These are phyloP conservation scores for Crithidia mellificae DNA, from an alignment of 208 protist species.

Conservation along the genomic window DNA sequence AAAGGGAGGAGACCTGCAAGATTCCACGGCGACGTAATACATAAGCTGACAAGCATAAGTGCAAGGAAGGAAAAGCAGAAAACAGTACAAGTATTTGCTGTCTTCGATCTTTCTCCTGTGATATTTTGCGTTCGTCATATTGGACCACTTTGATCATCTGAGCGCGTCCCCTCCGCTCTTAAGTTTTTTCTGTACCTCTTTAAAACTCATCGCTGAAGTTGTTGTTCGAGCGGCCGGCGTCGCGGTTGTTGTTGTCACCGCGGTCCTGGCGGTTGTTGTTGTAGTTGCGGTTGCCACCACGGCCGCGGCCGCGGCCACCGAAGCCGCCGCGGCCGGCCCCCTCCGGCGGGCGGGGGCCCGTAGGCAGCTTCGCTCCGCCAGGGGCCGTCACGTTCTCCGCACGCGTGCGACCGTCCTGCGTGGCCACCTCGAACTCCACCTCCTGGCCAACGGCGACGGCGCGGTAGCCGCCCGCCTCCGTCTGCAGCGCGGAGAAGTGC, in stretches of 20 bases:
- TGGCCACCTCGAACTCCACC: constrained; percentile 90
- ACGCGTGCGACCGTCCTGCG: constrained; percentile 85
- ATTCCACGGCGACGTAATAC: too few relatives aligned
- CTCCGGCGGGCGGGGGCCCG: constrained; percentile 77
- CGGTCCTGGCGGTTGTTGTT: constrained; percentile 49
- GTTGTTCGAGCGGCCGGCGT: constrained; percentile 49
- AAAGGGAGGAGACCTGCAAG: not conserved
- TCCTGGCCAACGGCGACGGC: constrained; percentile 84
- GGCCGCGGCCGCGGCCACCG: constrained; percentile 42
- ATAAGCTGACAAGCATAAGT: too few relatives aligned
- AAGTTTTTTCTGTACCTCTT: constrained; percentile 11
- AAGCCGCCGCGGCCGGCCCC: constrained; percentile 44
- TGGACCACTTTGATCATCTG: too few relatives aligned
- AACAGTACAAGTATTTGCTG: too few relatives aligned
- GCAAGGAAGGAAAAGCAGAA: too few relatives aligned
- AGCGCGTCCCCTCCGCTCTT: not conserved
- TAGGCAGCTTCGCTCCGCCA: constrained; percentile 81
- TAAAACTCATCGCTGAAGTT: constrained; percentile 89
- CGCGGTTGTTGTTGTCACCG: constrained; percentile 33
- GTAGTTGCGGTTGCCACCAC: constrained; percentile 34
- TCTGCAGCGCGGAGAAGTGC: constrained; percentile 90
- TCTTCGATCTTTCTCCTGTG: too few relatives aligned
- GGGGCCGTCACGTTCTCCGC: constrained; percentile 87
- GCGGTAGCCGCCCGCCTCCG: constrained; percentile 87
- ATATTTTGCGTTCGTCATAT: too few relatives aligned